Evolutionary conservation across 2,329 filamentous ascomycete species (phyloP).

Genomic region (Cladosporium oxysporum): DNA sequence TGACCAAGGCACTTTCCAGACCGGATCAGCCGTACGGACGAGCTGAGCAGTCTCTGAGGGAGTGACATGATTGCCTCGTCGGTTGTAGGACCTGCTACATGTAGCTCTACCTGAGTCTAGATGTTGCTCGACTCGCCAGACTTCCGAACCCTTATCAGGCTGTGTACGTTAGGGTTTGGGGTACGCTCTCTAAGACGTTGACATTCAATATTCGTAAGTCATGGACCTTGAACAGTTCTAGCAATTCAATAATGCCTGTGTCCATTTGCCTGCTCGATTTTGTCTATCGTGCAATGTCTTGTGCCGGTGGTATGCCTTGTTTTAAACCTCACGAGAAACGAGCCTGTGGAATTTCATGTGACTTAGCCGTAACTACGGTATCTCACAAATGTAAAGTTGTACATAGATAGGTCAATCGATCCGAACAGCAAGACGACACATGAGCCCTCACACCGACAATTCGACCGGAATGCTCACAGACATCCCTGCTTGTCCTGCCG

Average conservation of each 20-base stretch:
- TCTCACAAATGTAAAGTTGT: too few species aligned
- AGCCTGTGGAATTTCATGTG: background rate
- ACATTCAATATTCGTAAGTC: background rate
- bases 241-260: background rate
- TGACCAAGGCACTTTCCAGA: slow-evolving; percentile 25
- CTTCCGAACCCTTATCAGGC: background rate
- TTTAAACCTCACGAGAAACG: background rate
- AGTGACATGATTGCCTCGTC: slow-evolving; percentile 26
- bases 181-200: background rate
- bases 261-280: background rate
- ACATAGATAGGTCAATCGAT: too few species aligned
- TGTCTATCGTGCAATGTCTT: too few species aligned
- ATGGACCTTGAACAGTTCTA: background rate
- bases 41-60: slow-evolving; percentile 26
- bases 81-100: background rate
- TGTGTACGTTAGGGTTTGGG: background rate
- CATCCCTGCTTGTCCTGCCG: background rate
- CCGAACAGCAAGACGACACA: background rate
- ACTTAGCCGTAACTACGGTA: too few species aligned
- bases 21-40: slow-evolving; percentile 25
- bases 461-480: background rate
- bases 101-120: background rate
- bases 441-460: background rate
- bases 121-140: slow-evolving; percentile 4
- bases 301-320: background rate